Conservation (phyloP, 2,329 filamentous ascomycete genomes). For the Claviceps sp. region DNA sequence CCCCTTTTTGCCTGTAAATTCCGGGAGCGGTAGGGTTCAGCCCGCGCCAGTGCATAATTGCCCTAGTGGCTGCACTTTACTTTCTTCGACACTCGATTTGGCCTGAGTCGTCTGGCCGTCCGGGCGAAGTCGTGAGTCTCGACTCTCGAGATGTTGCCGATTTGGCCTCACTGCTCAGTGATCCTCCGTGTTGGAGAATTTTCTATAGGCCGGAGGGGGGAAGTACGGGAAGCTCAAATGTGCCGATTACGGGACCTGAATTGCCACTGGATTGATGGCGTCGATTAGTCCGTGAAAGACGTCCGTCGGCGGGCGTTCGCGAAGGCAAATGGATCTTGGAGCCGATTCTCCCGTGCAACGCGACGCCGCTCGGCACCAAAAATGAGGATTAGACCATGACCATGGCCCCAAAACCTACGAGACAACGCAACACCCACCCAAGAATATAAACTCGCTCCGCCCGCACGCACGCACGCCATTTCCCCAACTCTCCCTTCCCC, state of each 20-base stretch:
- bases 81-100: too few species aligned
- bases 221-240: too few species aligned
- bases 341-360: conserved; percentile 20
- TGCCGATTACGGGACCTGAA: too few species aligned
- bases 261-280: too few species aligned
- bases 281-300: neutral
- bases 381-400: conserved; percentile 26
- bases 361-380: conserved; percentile 23
- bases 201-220: too few species aligned
- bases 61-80: too few species aligned
- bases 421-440: conserved; percentile 19
- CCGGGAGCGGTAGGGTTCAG: conserved; percentile 14
- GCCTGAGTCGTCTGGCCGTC: too few species aligned
- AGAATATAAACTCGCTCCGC: conserved; percentile 18
- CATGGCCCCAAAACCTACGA: conserved; percentile 20
- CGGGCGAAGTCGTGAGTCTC: too few species aligned
- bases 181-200: too few species aligned
- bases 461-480: conserved; percentile 11
- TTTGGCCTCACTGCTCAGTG: too few species aligned
- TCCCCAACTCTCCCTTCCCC: conserved; percentile 11
- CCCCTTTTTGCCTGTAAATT: conserved; percentile 9
- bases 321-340: conserved; percentile 15
- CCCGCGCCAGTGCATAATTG: conserved; percentile 5
- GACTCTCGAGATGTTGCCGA: too few species aligned
- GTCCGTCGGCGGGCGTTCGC: conserved; percentile 9